These are phyloP conservation scores for Colletotrichum paranaense DNA, from an alignment of 2,329 filamentous ascomycete species.

Conservation along the genomic window DNA sequence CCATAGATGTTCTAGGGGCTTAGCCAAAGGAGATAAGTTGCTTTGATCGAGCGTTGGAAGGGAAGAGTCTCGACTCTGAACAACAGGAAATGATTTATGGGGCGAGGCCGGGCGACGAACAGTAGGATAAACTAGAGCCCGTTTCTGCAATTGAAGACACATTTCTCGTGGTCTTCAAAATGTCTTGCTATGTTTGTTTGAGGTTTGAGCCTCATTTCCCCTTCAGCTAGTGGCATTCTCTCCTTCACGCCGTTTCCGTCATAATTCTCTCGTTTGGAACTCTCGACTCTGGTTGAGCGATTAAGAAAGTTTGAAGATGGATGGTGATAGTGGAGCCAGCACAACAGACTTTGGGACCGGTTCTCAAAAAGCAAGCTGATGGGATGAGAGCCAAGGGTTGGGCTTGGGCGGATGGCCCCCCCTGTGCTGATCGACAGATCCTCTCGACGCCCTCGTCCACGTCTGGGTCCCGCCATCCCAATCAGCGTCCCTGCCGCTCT, in stretches of 20 bases:
- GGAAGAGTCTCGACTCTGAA: not conserved
- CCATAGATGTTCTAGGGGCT: conserved; percentile 27
- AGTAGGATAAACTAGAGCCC: not conserved
- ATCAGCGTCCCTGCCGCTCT: conserved; percentile 12
- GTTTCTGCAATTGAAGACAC: not conserved
- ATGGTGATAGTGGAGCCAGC: not conserved
- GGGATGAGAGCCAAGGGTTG: conserved; percentile 29
- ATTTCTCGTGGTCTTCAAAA: not conserved
- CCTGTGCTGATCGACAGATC: conserved; percentile 37
- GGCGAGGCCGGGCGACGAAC: conserved; percentile 1
- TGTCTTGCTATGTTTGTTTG: conserved; percentile 4
- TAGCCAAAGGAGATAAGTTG: conserved; percentile 10
- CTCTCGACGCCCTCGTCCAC: conserved; percentile 27
- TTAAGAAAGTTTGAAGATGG: not conserved
- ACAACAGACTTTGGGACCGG: not conserved
- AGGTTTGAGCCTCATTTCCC: conserved; percentile 32
- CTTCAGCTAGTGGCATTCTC: not conserved
- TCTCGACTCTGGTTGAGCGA: not conserved
- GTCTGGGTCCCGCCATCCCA: conserved; percentile 16
- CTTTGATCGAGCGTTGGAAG: conserved; percentile 2
- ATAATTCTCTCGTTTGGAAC: not conserved
- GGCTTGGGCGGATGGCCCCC: conserved; percentile 12
- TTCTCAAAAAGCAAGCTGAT: conserved; percentile 29
- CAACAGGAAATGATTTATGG: not conserved
- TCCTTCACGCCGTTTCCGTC: conserved; percentile 7